Evolutionary conservation across 768 basidiomycete genomes (phyloP).

Genomic region (Gelatoporia subvermispora): DNA sequence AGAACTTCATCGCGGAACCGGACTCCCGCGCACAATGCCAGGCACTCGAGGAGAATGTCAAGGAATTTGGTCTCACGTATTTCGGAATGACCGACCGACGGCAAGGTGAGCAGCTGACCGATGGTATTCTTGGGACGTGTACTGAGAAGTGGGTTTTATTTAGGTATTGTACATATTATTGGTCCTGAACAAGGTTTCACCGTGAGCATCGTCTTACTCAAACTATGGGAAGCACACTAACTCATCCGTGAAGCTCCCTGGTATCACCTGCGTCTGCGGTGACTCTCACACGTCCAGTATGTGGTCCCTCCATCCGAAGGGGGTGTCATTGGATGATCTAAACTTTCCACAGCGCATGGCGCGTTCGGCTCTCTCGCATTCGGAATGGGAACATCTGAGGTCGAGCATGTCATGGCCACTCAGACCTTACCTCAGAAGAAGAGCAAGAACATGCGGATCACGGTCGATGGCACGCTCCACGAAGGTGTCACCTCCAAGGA

Average conservation of each 20-base stretch:
- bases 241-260: conserved; percentile 31
- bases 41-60: conserved; percentile 61
- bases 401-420: conserved; percentile 66
- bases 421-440: conserved; percentile 60
- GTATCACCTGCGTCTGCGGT: conserved; percentile 52
- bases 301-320: conserved; percentile 10
- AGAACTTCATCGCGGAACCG: conserved; percentile 49
- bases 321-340: conserved; percentile 4
- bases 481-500: conserved; percentile 61
- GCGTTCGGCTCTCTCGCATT: conserved; percentile 66
- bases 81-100: conserved; percentile 64
- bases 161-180: conserved; percentile 56
- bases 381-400: conserved; percentile 65
- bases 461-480: conserved; percentile 49
- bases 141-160: background rate
- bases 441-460: conserved; percentile 63
- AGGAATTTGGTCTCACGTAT: conserved; percentile 61
- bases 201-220: conserved; percentile 18
- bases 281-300: conserved; percentile 63
- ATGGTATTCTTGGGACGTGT: background rate
- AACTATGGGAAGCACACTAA: background rate
- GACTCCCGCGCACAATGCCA: conserved; percentile 55
- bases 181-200: conserved; percentile 67
- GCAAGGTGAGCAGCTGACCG: conserved; percentile 39
- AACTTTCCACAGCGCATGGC: conserved; percentile 42